A percentile compares a stretch with the other conserved stretches of the same genome.
phyloP scores from a whole-genome alignment of 495 filamentous ascomycete genomes.

The Penicillium malachiteum region DNA sequence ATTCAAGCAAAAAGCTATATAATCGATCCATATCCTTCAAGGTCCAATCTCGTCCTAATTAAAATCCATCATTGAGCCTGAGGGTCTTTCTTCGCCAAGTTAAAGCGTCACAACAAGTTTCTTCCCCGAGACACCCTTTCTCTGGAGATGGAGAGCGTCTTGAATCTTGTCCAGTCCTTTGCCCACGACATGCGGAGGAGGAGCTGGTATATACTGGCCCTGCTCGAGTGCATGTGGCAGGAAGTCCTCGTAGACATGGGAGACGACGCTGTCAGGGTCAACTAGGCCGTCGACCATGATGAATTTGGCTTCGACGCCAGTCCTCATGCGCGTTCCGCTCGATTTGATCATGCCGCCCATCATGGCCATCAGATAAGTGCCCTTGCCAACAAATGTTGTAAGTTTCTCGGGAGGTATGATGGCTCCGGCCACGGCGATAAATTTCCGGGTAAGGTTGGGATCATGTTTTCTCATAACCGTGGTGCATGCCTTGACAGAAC shows the following conservation, averaged over 20 bases:
- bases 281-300: not conserved
- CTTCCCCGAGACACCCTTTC: not conserved
- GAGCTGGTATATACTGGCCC: constrained; percentile 22
- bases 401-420: not conserved
- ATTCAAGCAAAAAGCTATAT: too few species aligned
- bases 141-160: not conserved
- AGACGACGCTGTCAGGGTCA: not conserved
- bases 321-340: not conserved
- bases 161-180: constrained; percentile 32
- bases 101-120: not conserved
- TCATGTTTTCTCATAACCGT: not conserved
- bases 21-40: too few species aligned
- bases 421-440: constrained; percentile 7
- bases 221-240: constrained; percentile 35
- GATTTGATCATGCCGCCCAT: not conserved
- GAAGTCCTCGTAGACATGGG: constrained; percentile 36
- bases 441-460: not conserved
- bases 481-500: constrained; percentile 1
- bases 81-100: not conserved
- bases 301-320: constrained; percentile 3
- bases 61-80: too few species aligned
- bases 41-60: too few species aligned
- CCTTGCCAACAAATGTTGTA: not conserved
- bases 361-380: constrained; percentile 3
- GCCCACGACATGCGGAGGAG: constrained; percentile 34